Base-by-base conservation (phyloP, 768 basidiomycete species). In the Termitomyces sp. region DNA sequence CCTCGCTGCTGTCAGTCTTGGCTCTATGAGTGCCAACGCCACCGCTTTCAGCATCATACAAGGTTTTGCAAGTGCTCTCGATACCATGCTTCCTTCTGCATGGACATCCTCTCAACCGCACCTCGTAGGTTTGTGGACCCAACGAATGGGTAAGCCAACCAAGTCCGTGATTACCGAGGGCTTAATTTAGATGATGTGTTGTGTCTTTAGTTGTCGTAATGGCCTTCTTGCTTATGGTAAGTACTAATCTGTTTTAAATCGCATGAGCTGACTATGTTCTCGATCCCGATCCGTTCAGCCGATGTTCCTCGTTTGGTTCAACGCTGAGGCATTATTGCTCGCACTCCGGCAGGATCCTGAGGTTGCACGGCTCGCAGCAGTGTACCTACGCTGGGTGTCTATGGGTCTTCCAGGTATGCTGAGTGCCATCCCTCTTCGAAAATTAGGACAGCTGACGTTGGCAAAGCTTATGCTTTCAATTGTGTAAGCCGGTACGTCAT, bases 61-160 rank as follows among this genome's bases (percentile, higher is more conserved):
- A 61, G 93, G 93, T n/a, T 83, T 96, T 55, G 75, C 83, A 11
- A 90, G 88, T 49, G 86, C 92, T 0, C 82, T 99, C 19, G 97
- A 99, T 69, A 95, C 95, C 0, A 81, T 99, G 65, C 83, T 98
- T 12, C 96, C 97, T 0, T 84, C 91, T 41, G 95, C 96, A n/a
- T 99, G 91, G 94, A 95, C 97, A 0, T 94, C 93, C 3, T 67
- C 85, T 1, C 84, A 87, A 31, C 96, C 94, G 0, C 73, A 86
- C 15, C 77, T 92, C 11, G 91, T 98, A 11, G 94, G 94, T 5
- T 76, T 96, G 8, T 96, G 94, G 94, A 71, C 88, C 10, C 93
- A 95, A 68, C 77, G 94, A 62, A 94, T 92, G 89, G 74, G 88
- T 89, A 61, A 45, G 86, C 37, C 15, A 15, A 17, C 6, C 14